These are phyloP conservation scores for Boechera retrofracta DNA, from an alignment of 345 rosid species.

Conservation along the genomic window DNA sequence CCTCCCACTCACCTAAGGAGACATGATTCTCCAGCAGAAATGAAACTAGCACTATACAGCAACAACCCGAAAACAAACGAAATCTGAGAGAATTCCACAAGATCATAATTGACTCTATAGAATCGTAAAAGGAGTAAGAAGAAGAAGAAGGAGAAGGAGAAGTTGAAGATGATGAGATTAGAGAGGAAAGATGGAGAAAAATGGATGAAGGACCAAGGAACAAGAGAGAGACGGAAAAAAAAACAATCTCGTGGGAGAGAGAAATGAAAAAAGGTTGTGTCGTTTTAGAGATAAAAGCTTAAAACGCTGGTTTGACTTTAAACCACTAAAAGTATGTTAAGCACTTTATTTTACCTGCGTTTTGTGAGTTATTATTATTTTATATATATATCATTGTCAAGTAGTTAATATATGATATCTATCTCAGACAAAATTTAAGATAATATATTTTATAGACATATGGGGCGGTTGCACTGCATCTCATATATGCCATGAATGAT, in stretches of 20 bases:
- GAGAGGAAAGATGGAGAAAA: constrained; percentile 34
- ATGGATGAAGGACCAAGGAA: constrained; percentile 30
- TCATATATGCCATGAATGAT: not conserved
- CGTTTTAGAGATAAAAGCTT: constrained; percentile 41
- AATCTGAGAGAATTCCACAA: not conserved
- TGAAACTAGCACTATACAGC: constrained; percentile 47
- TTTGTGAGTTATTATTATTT: not conserved
- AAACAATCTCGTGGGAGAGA: constrained; percentile 32
- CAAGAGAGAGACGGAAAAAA: constrained; percentile 1
- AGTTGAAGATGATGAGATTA: not conserved
- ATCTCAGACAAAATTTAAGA: no score
- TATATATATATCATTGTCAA: no score
- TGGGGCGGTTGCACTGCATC: not conserved
- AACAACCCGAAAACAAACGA: constrained; percentile 41
- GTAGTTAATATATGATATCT: no score
- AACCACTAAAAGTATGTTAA: no score
- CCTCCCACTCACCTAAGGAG: no score
- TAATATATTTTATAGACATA: not conserved
- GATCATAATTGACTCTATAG: constrained; percentile 13
- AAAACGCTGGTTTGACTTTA: constrained; percentile 48
- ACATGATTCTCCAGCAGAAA: constrained; percentile 61
- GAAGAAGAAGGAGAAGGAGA: not conserved
- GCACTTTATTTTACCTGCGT: not conserved
- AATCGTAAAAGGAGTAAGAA: not conserved
- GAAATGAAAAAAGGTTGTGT: constrained; percentile 32